Evolutionary conservation across 2,329 filamentous ascomycete genomes (phyloP).

Genomic region (Stachybotrys echinatus): DNA sequence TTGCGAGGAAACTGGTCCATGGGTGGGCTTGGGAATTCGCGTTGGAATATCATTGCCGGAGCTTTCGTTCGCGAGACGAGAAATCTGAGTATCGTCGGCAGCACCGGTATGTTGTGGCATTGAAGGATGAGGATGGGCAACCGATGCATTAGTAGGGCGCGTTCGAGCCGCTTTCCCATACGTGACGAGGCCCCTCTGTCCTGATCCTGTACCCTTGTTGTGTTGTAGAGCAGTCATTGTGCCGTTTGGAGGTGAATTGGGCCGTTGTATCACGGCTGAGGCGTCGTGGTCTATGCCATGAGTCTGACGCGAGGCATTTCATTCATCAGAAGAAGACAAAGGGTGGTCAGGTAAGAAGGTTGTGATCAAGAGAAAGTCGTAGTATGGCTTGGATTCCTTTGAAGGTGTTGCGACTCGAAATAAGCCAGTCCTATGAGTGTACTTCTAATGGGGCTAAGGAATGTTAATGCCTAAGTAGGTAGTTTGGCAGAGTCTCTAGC

Average conservation of each 20-base stretch:
- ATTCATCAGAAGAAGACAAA: too few relatives aligned
- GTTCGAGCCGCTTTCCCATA: slow-evolving; percentile 19
- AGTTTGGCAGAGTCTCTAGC: too few relatives aligned
- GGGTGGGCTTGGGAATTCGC: background rate
- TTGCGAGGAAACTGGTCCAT: background rate
- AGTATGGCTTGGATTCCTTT: too few relatives aligned
- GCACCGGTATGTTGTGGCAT: background rate
- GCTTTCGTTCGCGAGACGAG: background rate
- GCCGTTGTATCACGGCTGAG: slow-evolving; percentile 3
- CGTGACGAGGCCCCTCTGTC: slow-evolving; percentile 15
- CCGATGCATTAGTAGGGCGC: background rate
- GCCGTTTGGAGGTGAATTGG: slow-evolving; percentile 13
- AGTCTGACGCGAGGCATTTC: background rate
- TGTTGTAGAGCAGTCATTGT: slow-evolving; percentile 12
- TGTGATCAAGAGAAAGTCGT: too few relatives aligned
- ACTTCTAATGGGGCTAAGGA: too few relatives aligned
- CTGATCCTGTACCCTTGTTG: background rate
- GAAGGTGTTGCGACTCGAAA: too few relatives aligned
- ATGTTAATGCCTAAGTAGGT: too few relatives aligned
- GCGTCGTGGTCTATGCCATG: background rate
- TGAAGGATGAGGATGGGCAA: background rate
- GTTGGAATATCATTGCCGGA: background rate
- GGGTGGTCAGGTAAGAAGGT: too few relatives aligned
- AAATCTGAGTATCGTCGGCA: background rate
- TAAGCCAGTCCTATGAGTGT: too few relatives aligned